Conservation (phyloP, 2,329 filamentous ascomycete genomes). For the Beauveria sp. region DNA sequence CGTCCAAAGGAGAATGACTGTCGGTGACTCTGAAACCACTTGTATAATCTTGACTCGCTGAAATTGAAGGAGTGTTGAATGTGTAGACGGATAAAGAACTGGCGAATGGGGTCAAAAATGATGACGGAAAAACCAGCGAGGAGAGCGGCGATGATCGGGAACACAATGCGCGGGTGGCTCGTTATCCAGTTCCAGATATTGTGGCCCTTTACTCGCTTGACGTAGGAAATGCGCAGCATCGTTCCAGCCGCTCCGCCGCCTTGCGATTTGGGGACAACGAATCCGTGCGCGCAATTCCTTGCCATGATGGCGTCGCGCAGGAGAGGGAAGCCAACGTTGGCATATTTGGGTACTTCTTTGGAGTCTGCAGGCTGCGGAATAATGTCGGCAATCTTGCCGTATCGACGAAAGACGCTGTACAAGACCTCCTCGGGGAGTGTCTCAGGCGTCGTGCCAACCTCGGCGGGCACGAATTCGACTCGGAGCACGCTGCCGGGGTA, state of each 20-base stretch:
- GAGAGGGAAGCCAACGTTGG: slow-evolving; percentile 67
- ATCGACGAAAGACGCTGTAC: slow-evolving; percentile 80
- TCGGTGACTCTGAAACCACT: slow-evolving; percentile 63
- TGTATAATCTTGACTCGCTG: slow-evolving; percentile 64
- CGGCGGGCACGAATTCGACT: slow-evolving; percentile 75
- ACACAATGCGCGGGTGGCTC: slow-evolving; percentile 78
- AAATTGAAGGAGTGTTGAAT: slow-evolving; percentile 71
- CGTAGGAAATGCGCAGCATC: slow-evolving; percentile 72
- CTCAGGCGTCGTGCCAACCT: slow-evolving; percentile 60
- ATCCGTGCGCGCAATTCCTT: slow-evolving; percentile 86
- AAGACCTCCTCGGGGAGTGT: slow-evolving; percentile 82
- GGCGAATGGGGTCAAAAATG: slow-evolving; percentile 89
- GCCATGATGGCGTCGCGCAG: slow-evolving; percentile 77
- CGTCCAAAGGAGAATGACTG: slow-evolving; percentile 58
- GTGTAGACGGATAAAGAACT: slow-evolving; percentile 85
- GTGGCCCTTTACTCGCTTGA: slow-evolving; percentile 66
- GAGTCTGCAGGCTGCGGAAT: slow-evolving; percentile 75
- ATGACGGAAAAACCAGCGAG: slow-evolving; percentile 77
- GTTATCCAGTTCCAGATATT: slow-evolving; percentile 84
- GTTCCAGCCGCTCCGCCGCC: slow-evolving; percentile 74
- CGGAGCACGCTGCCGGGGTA: slow-evolving; percentile 69
- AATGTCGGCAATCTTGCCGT: slow-evolving; percentile 87
- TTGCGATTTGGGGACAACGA: slow-evolving; percentile 57
- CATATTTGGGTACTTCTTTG: slow-evolving; percentile 74
- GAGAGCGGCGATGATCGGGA: slow-evolving; percentile 74